Conservation (phyloP, 2,329 filamentous ascomycete genomes). For the Coniochaeta prunicola region DNA sequence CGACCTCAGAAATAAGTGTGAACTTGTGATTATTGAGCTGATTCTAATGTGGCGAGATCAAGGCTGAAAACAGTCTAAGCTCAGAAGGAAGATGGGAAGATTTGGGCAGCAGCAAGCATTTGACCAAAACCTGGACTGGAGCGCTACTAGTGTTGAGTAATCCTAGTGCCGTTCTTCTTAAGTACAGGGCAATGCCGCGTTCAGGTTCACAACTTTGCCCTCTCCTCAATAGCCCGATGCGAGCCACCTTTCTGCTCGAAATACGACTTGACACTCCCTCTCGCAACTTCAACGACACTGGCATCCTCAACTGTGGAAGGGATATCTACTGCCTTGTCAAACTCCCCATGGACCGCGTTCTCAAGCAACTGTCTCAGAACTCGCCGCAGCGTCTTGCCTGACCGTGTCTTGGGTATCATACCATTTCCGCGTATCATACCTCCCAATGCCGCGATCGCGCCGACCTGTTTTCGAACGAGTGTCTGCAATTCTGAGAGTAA, state of each 20-base stretch:
- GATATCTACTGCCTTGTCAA: slow-evolving; percentile 63
- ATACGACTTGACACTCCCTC: slow-evolving; percentile 65
- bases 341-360: slow-evolving; percentile 68
- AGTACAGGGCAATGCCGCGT: too few species aligned
- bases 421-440: slow-evolving; percentile 78
- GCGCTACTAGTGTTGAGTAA: too few species aligned
- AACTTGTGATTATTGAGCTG: too few species aligned
- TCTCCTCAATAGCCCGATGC: slow-evolving; percentile 37
- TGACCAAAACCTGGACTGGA: too few species aligned
- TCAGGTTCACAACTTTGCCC: slow-evolving; percentile 38
- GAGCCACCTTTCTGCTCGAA: slow-evolving; percentile 46
- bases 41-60: too few species aligned
- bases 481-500: slow-evolving; percentile 58
- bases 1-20: too few species aligned
- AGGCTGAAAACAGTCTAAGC: too few species aligned
- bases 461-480: slow-evolving; percentile 72
- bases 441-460: slow-evolving; percentile 76
- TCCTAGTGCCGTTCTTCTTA: too few species aligned
- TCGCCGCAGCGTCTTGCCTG: slow-evolving; percentile 82
- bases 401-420: slow-evolving; percentile 87
- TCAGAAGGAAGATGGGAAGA: too few species aligned
- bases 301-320: slow-evolving; percentile 83
- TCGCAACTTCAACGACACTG: slow-evolving; percentile 66
- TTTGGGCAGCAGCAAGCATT: too few species aligned
- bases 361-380: slow-evolving; percentile 80